Base-by-base conservation (phyloP, 345 rosid species). In the Zanthoxylum bungeanum region DNA sequence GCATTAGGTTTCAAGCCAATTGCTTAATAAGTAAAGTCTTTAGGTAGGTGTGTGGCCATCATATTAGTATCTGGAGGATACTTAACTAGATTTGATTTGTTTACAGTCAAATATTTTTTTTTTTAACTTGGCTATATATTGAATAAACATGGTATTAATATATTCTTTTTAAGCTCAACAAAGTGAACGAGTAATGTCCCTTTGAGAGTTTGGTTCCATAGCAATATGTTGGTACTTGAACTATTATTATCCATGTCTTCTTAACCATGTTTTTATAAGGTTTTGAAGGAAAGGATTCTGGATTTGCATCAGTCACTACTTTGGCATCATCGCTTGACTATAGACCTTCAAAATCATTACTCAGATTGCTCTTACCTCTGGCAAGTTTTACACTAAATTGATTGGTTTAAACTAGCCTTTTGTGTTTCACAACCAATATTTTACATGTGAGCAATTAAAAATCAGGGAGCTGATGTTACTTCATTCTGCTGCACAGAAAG, bases 311-410 rank as follows among this genome's bases (percentile, higher is more conserved):
- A 52, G 79, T 89, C 69, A 82, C 80, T 63, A 90, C 97, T 27
- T 74, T 89, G 52, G 97, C 86, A 30, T 86, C 98, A 63, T 80
- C 98, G 10, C 87, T 94, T 51, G 97, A 94, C 76, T 92, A 88
- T 77, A 72, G 86, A 34, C 73, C 91, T 73, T 94, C 97, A 51
- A 73, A 77, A 73, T 92, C 97, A 53, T 76, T 83, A 60, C 86
- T 90, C 53, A 92, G 82, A 69, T 72, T 85, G 77, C 83, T 92
- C 74, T 80, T 94, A 83, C 95, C 91, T 17, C 81, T 89, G 84
- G 98, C 73, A 86, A 87, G 93, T 85, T 77, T 67, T 52, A 39
- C 14, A 24, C 31, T 16, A 60, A 28, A 21, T 67, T n/a, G 58
- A 52, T 56, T 71, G 19, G 63, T 68, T 50, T 50, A 9, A 46